Evolutionary conservation across 768 basidiomycete species (phyloP).

Genomic region (Tephrocybe sp.): DNA sequence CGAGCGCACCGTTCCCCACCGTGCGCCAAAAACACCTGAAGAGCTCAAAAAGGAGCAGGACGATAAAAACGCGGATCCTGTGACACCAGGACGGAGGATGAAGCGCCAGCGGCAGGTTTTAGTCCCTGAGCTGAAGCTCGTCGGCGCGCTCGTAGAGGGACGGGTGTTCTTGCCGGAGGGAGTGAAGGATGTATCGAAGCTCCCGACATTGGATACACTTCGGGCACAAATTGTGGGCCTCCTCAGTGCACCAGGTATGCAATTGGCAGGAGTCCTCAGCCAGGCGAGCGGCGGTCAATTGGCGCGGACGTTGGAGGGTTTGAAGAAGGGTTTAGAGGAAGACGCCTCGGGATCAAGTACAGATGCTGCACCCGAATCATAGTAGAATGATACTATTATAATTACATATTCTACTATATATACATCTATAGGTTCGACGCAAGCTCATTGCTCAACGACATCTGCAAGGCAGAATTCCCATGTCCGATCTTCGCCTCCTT

Average conservation of each 20-base stretch:
- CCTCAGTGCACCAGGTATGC: constrained; percentile 69
- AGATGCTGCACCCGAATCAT: constrained; percentile 14
- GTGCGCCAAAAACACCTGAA: constrained; percentile 48
- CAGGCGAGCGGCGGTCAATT: constrained; percentile 68
- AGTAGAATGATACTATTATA: constrained; percentile 4
- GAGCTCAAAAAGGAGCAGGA: constrained; percentile 46
- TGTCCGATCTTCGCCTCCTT: constrained; percentile 77
- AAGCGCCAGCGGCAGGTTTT: constrained; percentile 54
- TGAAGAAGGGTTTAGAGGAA: constrained; percentile 46
- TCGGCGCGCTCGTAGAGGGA: constrained; percentile 81
- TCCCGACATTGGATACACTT: constrained; percentile 77
- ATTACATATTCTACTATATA: not conserved
- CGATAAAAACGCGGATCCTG: constrained; percentile 60
- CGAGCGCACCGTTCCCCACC: constrained; percentile 62
- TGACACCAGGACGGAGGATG: constrained; percentile 66
- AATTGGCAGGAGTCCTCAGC: constrained; percentile 67
- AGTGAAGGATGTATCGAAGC: constrained; percentile 60
- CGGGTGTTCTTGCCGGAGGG: constrained; percentile 59
- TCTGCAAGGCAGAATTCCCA: constrained; percentile 78
- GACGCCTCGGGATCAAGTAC: constrained; percentile 14
- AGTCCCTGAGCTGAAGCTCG: constrained; percentile 65
- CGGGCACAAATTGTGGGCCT: constrained; percentile 84
- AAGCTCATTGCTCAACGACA: not conserved
- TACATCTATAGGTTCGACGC: not conserved
- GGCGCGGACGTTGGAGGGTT: constrained; percentile 71